Base-by-base conservation (phyloP, 2,329 filamentous ascomycete species). In the Penicillium glabrum region DNA sequence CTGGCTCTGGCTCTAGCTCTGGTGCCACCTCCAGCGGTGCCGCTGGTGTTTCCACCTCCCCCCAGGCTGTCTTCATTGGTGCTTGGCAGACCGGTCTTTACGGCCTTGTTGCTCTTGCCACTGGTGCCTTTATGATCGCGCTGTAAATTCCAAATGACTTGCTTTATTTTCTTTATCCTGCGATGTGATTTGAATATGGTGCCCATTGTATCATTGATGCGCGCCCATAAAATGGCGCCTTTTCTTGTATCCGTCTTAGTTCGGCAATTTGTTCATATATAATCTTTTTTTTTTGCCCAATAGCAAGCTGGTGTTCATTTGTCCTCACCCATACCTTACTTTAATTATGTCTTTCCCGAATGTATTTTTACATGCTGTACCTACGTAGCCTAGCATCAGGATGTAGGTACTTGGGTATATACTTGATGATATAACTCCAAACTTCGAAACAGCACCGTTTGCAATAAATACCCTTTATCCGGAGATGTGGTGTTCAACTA, bases 121-220 rank as follows among this genome's bases (percentile, higher is more conserved):
- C 77, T 53, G 79, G 78, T 59, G 70, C 70, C 51, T 76, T 75
- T 56, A 80, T 81, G 77, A 71, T 81, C 60, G 62, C 80, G 63
- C 69, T 81, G 69, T 81, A 79, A 69, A 55, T 35, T 31, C 53
- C 31, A 19, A 49, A 44, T 47, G 35, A 49, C 9, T 43, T 41
- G 51, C 35, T 31, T 41, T 53, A 39, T n/a, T n/a, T 53, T 50
- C 19, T 54, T 33, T 58, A 26, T 27, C 37, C 26, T 54, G 52
- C 52, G 19, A 39, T 54, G 11, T 55, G 19, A 27, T 51, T 43
- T 52, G 26, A 51, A 45, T 48, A n/a, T n/a, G 49, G 54, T 49
- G 44, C 29, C 46, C 39, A 31, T 24, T 54, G 41, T 50, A 27
- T 46, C 44, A 37, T n/a, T 16, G 14, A 43, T 19, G n/a, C 24